Evolutionary conservation across 139 green algal genomes (phyloP).

Genomic region (Pleodorina starrii): DNA sequence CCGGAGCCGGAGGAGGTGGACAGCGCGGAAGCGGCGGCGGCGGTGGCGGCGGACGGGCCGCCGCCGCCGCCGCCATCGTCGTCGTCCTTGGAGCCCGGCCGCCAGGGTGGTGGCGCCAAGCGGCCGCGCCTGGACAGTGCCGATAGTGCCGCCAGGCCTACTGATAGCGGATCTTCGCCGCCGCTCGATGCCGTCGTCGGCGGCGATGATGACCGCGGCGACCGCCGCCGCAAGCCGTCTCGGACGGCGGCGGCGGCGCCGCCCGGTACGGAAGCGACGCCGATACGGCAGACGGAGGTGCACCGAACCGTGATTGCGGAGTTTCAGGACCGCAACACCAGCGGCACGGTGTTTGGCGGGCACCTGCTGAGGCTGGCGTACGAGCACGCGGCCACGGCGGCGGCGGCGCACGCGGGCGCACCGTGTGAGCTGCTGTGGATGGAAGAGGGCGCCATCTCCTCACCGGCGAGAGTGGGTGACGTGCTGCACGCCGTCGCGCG

Average conservation of each 20-base stretch:
- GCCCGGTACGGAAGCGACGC: background rate
- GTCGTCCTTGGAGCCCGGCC: too few relatives aligned
- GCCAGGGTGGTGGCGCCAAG: background rate
- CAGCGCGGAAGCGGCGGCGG: too few relatives aligned
- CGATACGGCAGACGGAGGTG: slow-evolving; percentile 12
- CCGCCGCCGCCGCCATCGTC: too few relatives aligned
- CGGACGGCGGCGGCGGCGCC: background rate
- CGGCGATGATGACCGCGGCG: too few relatives aligned
- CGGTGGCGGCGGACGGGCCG: too few relatives aligned
- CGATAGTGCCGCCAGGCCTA: background rate
- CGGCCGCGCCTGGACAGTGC: background rate
- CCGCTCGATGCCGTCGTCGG: too few relatives aligned
- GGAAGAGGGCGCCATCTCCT: slow-evolving; percentile 37
- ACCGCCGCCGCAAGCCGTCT: too few relatives aligned
- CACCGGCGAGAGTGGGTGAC: slow-evolving; percentile 41
- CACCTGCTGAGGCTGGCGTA: slow-evolving; percentile 53
- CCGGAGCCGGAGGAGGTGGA: background rate
- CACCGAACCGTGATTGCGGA: background rate
- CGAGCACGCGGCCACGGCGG: slow-evolving; percentile 36
- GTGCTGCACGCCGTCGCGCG: slow-evolving; percentile 16
- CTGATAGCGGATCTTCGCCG: too few relatives aligned
- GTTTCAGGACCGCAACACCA: slow-evolving; percentile 55
- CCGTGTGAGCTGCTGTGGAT: slow-evolving; percentile 44
- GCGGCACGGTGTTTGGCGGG: slow-evolving; percentile 48
- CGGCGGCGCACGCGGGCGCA: background rate